A percentile compares a stretch with the other conserved stretches of the same genome.
phyloP scores from a whole-genome alignment of 257 asterid genomes.

The Solanum dulcamara region DNA sequence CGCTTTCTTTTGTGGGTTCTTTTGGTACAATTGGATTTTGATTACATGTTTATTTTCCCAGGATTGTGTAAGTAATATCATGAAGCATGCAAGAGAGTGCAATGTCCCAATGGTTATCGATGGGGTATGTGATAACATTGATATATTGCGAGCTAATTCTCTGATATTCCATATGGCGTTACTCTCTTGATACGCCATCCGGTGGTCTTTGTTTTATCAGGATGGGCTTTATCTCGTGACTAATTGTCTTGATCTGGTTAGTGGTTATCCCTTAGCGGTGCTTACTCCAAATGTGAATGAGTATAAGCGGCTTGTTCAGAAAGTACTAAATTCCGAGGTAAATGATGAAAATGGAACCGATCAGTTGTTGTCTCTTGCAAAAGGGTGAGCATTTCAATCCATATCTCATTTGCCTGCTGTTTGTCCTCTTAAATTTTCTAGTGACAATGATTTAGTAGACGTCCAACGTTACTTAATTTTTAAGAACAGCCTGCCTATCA shows the following conservation, averaged over 20 bases:
- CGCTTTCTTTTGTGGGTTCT: slow-evolving; percentile 4
- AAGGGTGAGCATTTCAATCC: slow-evolving; percentile 32
- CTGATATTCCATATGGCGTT: neutral
- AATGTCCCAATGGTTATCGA: slow-evolving; percentile 90
- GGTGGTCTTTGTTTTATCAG: slow-evolving; percentile 24
- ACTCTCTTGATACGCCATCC: neutral
- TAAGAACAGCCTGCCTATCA: neutral
- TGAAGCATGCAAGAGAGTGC: slow-evolving; percentile 72
- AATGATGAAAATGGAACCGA: slow-evolving; percentile 49
- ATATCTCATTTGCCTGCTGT: neutral
- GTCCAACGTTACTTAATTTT: neutral
- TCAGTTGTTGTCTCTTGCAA: slow-evolving; percentile 72
- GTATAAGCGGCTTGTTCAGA: slow-evolving; percentile 83
- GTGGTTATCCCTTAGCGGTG: slow-evolving; percentile 81
- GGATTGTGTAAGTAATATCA: slow-evolving; percentile 87
- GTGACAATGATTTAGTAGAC: neutral
- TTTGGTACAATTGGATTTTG: neutral
- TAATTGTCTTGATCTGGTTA: slow-evolving; percentile 62
- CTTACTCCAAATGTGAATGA: slow-evolving; percentile 92
- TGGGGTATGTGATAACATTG: slow-evolving; percentile 50
- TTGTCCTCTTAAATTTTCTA: neutral
- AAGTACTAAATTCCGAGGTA: slow-evolving; percentile 65
- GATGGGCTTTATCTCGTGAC: slow-evolving; percentile 94
- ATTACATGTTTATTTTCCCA: slow-evolving; percentile 16
- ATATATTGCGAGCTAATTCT: slow-evolving; percentile 2